Percentiles rank a stretch among this genome's conserved stretches.
Evolutionary conservation across 805 yeast species (phyloP).

Genomic region (Spathaspora girioi): DNA sequence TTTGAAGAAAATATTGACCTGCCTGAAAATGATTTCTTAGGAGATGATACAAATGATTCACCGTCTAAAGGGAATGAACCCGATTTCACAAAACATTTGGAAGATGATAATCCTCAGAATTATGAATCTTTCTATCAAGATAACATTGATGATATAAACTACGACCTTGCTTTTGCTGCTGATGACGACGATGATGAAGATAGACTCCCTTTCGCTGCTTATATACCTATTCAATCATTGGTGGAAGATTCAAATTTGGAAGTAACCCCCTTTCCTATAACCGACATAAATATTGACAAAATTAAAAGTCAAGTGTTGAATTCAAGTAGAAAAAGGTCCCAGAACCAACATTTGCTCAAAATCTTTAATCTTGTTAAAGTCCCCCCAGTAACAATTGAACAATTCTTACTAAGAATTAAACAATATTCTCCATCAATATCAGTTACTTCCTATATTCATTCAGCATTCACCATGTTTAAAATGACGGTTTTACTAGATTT

Average conservation of each 20-base stretch:
- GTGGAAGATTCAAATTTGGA: slow-evolving; percentile 2
- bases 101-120: neutral
- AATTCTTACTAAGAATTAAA: slow-evolving; percentile 33
- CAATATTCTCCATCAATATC: slow-evolving; percentile 39
- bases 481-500: slow-evolving; percentile 29
- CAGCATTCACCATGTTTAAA: slow-evolving; percentile 36
- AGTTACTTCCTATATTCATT: slow-evolving; percentile 35
- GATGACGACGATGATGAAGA: slow-evolving; percentile 1
- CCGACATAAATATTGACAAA: slow-evolving; percentile 13
- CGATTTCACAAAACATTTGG: neutral
- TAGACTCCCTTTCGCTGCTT: slow-evolving; percentile 6
- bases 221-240: slow-evolving; percentile 21
- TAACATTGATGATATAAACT: slow-evolving; percentile 2
- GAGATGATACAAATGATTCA: slow-evolving; percentile 17
- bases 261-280: slow-evolving; percentile 11
- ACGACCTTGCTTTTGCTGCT: slow-evolving; percentile 1
- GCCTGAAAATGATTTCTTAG: neutral
- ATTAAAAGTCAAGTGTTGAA: slow-evolving; percentile 19
- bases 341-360: slow-evolving; percentile 26
- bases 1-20: slow-evolving; percentile 2
- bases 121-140: slow-evolving; percentile 2
- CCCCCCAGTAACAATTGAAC: slow-evolving; percentile 32
- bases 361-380: slow-evolving; percentile 30
- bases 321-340: slow-evolving; percentile 14
- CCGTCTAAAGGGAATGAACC: slow-evolving; percentile 7